Percentiles rank a stretch among this genome's conserved stretches.
Conservation (phyloP, 2,329 filamentous ascomycete genomes). For the Fusarium nodosum region DNA sequence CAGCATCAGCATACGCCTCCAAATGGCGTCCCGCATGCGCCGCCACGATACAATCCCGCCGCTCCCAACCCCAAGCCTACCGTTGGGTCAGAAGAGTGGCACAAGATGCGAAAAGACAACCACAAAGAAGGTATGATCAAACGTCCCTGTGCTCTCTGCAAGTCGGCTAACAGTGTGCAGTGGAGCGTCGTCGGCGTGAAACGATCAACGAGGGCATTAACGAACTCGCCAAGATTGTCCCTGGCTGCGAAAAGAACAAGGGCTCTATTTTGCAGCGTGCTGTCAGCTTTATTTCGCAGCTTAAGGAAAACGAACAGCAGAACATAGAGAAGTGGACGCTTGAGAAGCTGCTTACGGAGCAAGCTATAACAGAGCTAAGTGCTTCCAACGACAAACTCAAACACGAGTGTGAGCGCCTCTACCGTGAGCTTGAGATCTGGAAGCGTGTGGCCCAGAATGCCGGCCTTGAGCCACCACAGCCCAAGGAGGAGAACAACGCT, state of each 20-base stretch:
- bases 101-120: constrained; percentile 96
- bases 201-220: constrained; percentile 99
- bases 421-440: constrained; percentile 83
- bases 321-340: constrained; percentile 96
- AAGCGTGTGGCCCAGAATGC: constrained; percentile 76
- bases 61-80: constrained; percentile 76
- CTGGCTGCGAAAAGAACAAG: constrained; percentile 99
- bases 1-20: constrained; percentile 53
- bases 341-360: constrained; percentile 90
- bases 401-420: constrained; percentile 81
- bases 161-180: constrained; percentile 62
- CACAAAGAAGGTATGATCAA: constrained; percentile 93
- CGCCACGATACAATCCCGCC: constrained; percentile 55
- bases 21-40: constrained; percentile 58
- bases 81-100: constrained; percentile 98
- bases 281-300: constrained; percentile 92
- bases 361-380: constrained; percentile 89
- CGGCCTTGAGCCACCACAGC: constrained; percentile 63
- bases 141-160: not conserved
- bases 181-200: constrained; percentile 94
- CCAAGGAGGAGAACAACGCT: constrained; percentile 54
- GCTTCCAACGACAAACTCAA: constrained; percentile 90
- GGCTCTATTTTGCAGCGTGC: constrained; percentile 94
- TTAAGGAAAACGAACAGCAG: constrained; percentile 93
- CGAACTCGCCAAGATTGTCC: constrained; percentile 96